phyloP scores from a whole-genome alignment of 2,329 filamentous ascomycete genomes.

The Thelonectria blattea region DNA sequence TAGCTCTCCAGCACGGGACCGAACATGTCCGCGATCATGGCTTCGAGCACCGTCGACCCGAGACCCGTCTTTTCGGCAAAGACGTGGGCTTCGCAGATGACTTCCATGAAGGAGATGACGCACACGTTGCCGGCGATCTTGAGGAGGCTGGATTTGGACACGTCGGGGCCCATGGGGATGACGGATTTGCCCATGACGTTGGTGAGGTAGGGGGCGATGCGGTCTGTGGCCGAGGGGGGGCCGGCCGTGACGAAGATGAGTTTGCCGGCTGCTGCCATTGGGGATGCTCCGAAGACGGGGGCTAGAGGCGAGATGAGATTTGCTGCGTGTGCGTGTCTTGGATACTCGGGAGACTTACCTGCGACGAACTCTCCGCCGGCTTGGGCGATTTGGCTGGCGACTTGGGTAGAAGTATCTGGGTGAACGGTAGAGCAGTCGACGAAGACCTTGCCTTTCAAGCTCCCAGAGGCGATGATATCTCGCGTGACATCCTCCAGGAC shows the following conservation, averaged over 20 bases:
- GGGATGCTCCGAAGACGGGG: slow-evolving; percentile 50
- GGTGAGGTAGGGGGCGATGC: slow-evolving; percentile 46
- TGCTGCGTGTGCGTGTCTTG: background rate
- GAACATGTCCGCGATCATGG: slow-evolving; percentile 39
- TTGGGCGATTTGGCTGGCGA: slow-evolving; percentile 33
- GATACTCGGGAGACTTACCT: background rate
- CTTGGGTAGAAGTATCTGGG: slow-evolving; percentile 38
- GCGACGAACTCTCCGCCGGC: slow-evolving; percentile 20
- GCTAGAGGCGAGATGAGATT: slow-evolving; percentile 22
- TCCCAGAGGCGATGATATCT: slow-evolving; percentile 9
- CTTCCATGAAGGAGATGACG: slow-evolving; percentile 33
- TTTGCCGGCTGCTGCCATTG: slow-evolving; percentile 50
- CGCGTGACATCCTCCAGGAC: slow-evolving; percentile 1
- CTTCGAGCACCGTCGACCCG: slow-evolving; percentile 34
- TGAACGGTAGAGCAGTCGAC: slow-evolving; percentile 39
- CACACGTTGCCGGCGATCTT: slow-evolving; percentile 52
- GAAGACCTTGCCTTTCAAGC: slow-evolving; percentile 26
- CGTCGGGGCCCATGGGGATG: slow-evolving; percentile 50
- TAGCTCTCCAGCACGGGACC: slow-evolving; percentile 37
- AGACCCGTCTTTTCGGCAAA: slow-evolving; percentile 41
- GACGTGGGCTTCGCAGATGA: slow-evolving; percentile 40
- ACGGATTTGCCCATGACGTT: slow-evolving; percentile 48
- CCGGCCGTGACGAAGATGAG: slow-evolving; percentile 51
- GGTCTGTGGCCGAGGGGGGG: slow-evolving; percentile 40
- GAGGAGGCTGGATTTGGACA: slow-evolving; percentile 46